Percentiles rank a stretch among this genome's conserved stretches.
Evolutionary conservation across 352 stramenopile genomes (phyloP).

Genomic region (Pythium chondricola): DNA sequence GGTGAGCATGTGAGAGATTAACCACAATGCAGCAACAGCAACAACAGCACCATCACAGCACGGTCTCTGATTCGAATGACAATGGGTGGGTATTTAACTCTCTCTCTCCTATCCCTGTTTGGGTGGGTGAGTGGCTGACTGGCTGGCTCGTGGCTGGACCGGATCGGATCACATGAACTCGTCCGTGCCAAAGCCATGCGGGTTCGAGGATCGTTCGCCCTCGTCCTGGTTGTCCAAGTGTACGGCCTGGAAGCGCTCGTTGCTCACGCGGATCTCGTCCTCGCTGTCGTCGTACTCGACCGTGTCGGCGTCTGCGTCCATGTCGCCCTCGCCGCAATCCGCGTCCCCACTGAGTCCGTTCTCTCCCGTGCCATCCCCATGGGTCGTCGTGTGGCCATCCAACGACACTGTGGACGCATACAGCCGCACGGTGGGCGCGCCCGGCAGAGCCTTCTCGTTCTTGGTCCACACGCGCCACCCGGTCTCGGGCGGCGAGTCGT

Average conservation of each 20-base stretch:
- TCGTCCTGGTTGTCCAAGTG: slow-evolving; percentile 84
- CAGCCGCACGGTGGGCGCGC: slow-evolving; percentile 60
- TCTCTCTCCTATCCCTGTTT: too few species aligned
- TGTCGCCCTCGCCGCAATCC: slow-evolving; percentile 21
- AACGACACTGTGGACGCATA: slow-evolving; percentile 48
- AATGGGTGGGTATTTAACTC: too few species aligned
- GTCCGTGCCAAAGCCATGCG: slow-evolving; percentile 56
- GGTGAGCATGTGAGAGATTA: too few species aligned
- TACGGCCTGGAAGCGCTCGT: slow-evolving; percentile 85
- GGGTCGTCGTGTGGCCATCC: slow-evolving; percentile 6
- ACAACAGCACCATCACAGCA: too few species aligned
- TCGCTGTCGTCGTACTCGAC: slow-evolving; percentile 88
- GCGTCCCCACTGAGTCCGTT: too few species aligned
- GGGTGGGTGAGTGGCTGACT: too few species aligned
- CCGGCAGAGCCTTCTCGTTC: slow-evolving; percentile 67
- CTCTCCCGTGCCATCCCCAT: background rate
- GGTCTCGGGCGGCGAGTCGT: slow-evolving; percentile 66
- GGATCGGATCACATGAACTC: slow-evolving; percentile 85
- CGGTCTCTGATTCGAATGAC: too few species aligned
- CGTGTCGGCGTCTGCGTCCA: slow-evolving; percentile 73
- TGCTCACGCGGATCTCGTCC: slow-evolving; percentile 86
- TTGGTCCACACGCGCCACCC: slow-evolving; percentile 86
- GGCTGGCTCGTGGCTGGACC: too few species aligned
- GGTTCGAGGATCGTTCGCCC: slow-evolving; percentile 29
- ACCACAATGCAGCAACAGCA: too few species aligned